A percentile compares a stretch with the other conserved stretches of the same genome.
phyloP scores from a whole-genome alignment of 139 green algal genomes.

The Diplosphaera chodatii region DNA sequence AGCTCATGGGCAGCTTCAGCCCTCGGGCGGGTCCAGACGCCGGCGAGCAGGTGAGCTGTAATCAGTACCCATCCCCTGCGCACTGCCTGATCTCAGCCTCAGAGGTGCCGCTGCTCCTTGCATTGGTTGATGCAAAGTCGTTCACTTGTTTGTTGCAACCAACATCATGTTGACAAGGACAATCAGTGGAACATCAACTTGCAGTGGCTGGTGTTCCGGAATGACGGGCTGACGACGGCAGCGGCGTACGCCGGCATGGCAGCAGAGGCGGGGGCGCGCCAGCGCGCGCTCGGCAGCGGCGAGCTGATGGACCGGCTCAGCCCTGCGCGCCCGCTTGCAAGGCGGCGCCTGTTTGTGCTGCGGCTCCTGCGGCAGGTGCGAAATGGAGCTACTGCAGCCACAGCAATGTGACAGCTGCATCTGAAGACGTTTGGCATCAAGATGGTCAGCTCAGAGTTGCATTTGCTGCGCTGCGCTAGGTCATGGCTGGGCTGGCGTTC shows the following conservation, averaged over 20 bases:
- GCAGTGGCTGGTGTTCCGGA: constrained; percentile 39
- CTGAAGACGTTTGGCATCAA: too few species aligned
- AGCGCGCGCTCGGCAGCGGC: constrained; percentile 7
- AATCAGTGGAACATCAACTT: background rate
- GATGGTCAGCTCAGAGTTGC: too few species aligned
- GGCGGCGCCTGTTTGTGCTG: constrained; percentile 25
- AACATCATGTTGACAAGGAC: too few species aligned
- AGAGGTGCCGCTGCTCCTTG: too few species aligned
- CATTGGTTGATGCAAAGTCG: too few species aligned
- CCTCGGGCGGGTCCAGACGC: background rate
- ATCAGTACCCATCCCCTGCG: background rate
- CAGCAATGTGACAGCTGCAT: too few species aligned
- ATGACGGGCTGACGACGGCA: constrained; percentile 16
- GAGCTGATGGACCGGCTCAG: constrained; percentile 21
- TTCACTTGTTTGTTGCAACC: too few species aligned
- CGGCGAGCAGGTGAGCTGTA: constrained; percentile 5
- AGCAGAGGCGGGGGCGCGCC: constrained; percentile 5
- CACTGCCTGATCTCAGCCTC: too few species aligned
- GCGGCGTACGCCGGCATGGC: constrained; percentile 10
- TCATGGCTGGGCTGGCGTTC: constrained; percentile 29
- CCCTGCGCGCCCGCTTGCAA: background rate
- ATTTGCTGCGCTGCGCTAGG: too few species aligned
- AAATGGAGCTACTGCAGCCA: too few species aligned
- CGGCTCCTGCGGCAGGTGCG: constrained; percentile 16
- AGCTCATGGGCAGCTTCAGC: constrained; percentile 23